These are phyloP conservation scores for Russula sp. DNA, from an alignment of 768 basidiomycete genomes.

Conservation along the genomic window DNA sequence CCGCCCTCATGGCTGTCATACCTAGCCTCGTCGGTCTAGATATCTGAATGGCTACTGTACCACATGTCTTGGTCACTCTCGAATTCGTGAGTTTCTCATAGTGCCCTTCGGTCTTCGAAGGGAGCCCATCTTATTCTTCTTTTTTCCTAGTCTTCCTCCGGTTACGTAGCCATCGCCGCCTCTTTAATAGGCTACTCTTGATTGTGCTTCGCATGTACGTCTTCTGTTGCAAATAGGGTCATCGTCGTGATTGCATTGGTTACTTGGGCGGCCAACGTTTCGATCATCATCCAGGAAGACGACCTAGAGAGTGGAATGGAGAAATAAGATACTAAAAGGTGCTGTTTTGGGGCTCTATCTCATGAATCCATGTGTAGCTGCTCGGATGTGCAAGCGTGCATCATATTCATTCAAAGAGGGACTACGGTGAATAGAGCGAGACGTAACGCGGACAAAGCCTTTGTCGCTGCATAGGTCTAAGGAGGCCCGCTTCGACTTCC, in stretches of 20 bases:
- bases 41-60: not conserved
- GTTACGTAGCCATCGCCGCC: not conserved
- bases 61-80: not conserved
- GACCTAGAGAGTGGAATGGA: no score
- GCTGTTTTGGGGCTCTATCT: not conserved
- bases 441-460: not conserved
- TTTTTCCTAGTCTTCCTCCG: slow-evolving; percentile 3
- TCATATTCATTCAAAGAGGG: not conserved
- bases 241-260: not conserved
- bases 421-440: not conserved
- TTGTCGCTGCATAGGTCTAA: not conserved
- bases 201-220: slow-evolving; percentile 13
- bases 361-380: no score
- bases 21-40: not conserved
- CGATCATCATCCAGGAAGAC: not conserved
- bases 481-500: not conserved
- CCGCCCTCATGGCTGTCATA: not conserved
- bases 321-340: not conserved
- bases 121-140: not conserved
- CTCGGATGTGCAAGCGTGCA: no score
- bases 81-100: not conserved
- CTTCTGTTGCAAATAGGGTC: not conserved
- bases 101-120: not conserved
- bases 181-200: not conserved
- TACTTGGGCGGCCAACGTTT: not conserved